Base-by-base conservation (phyloP, 2,329 filamentous ascomycete genomes). In the Cercospora citrullina region DNA sequence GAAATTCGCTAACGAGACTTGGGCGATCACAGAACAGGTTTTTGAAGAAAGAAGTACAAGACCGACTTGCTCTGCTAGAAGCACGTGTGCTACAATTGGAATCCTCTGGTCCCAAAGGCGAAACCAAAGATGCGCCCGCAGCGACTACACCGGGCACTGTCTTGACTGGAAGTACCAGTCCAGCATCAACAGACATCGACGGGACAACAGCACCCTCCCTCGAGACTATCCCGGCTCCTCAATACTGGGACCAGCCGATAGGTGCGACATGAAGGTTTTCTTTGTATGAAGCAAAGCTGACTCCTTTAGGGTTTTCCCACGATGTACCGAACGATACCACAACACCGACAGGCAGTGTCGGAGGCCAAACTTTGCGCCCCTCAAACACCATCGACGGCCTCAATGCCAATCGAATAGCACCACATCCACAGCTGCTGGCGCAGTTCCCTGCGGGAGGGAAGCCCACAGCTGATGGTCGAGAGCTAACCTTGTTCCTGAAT, bases 21-120 rank as follows among this genome's bases (percentile, higher is more conserved):
- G 12, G 48, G 4, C 23, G 21, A 28, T 42, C 26, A 5, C 12
- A 59, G 55, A 72, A 72, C 60, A 64, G 71, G 7, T 72, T 72
- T 45, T 58, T 72, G 63, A 72, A 72, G 65, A 72, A 72, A 63
- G 71, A 72, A 66, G 71, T 72, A 26, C 71, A 72, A 57, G 71
- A 72, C 42, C 66, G 71, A 18, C 65, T 72, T 16, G 62, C 69
- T 16, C 63, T 69, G 60, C 68, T 72, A 16, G 71, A 72, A 65
- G 69, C 70, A 45, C 66, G 67, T 5, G 69, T 72, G 5, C 39
- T 71, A 26, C 64, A 70, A 48, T 42, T 72, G 48, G 71, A 72
- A 60, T 39, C 57, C 16, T 59, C 48, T 14, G 36, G 51, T 8
- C 26, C 51, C 31, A 42, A 31, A 21, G 31, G 7, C 33, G 21